Percentiles rank a stretch among this genome's conserved stretches.
Conservation (phyloP, 2,329 filamentous ascomycete genomes). For the Colletotrichum echinochloae region DNA sequence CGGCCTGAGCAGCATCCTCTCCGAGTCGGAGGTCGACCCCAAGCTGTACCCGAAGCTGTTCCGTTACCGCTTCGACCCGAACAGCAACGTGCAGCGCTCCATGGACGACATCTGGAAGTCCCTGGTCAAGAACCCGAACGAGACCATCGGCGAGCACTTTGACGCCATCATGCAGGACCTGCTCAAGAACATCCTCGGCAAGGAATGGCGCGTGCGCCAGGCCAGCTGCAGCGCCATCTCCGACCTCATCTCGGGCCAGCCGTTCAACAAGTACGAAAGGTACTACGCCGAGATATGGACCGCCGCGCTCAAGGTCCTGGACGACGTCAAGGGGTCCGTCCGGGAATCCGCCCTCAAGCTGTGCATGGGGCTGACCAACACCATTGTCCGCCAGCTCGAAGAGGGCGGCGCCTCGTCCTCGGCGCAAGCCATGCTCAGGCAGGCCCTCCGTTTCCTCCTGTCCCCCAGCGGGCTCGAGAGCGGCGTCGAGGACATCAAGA, state of each 20-base stretch:
- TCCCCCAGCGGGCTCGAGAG: slow-evolving; percentile 92
- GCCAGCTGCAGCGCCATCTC: slow-evolving; percentile 92
- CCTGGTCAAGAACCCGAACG: slow-evolving; percentile 87
- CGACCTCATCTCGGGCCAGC: slow-evolving; percentile 86
- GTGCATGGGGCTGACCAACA: slow-evolving; percentile 86
- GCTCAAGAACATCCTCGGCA: slow-evolving; percentile 85
- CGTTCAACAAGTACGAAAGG: slow-evolving; percentile 81
- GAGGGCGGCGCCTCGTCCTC: slow-evolving; percentile 78
- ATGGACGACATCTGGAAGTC: slow-evolving; percentile 99
- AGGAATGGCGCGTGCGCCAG: slow-evolving; percentile 93
- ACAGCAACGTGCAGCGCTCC: slow-evolving; percentile 89
- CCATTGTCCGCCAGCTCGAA: slow-evolving; percentile 86
- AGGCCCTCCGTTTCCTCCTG: slow-evolving; percentile 90
- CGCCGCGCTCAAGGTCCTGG: slow-evolving; percentile 88
- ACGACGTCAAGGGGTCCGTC: slow-evolving; percentile 95
- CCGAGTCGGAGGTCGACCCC: slow-evolving; percentile 87
- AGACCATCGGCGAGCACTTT: slow-evolving; percentile 84
- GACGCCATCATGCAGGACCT: slow-evolving; percentile 90
- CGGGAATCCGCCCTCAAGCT: slow-evolving; percentile 83
- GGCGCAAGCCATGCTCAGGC: slow-evolving; percentile 82
- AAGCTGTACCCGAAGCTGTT: slow-evolving; percentile 96
- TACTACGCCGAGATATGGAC: slow-evolving; percentile 89
- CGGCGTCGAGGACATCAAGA: slow-evolving; percentile 86
- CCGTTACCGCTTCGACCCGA: slow-evolving; percentile 94
- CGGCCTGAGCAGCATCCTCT: slow-evolving; percentile 90